Conservation (phyloP, 768 basidiomycete genomes). For the Tylopilus rubrobrunneus region DNA sequence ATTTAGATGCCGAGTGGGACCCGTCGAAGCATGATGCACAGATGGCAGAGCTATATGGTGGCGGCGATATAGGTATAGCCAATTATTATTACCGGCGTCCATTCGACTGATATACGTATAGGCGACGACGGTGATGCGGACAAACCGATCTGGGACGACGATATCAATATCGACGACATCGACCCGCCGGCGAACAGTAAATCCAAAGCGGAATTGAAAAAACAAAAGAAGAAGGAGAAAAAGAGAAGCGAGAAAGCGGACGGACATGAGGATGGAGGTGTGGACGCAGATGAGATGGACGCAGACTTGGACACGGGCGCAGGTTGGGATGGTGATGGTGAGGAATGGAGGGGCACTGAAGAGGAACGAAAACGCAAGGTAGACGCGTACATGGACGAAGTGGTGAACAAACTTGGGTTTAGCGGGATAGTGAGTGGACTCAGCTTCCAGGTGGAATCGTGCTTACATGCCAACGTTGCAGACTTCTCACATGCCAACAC, state of each 20-base stretch:
- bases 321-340: conserved; percentile 40
- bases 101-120: neutral
- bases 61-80: conserved; percentile 38
- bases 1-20: conserved; percentile 93
- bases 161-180: conserved; percentile 78
- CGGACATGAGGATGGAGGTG: conserved; percentile 40
- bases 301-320: conserved; percentile 54
- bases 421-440: conserved; percentile 78
- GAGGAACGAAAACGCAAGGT: conserved; percentile 82
- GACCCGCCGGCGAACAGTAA: conserved; percentile 33
- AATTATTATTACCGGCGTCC: neutral
- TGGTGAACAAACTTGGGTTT: conserved; percentile 81
- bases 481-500: conserved; percentile 88
- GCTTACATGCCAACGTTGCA: conserved; percentile 30
- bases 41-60: conserved; percentile 72
- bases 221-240: conserved; percentile 52
- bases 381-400: conserved; percentile 87
- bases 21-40: conserved; percentile 78
- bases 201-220: conserved; percentile 22
- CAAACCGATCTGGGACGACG: conserved; percentile 92
- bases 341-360: conserved; percentile 86
- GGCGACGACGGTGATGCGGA: conserved; percentile 39
- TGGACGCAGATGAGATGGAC: conserved; percentile 45
- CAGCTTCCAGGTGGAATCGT: neutral
- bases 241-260: conserved; percentile 35